Evolutionary conservation across 495 filamentous ascomycete species (phyloP).

Genomic region (Lophium mytilinum): DNA sequence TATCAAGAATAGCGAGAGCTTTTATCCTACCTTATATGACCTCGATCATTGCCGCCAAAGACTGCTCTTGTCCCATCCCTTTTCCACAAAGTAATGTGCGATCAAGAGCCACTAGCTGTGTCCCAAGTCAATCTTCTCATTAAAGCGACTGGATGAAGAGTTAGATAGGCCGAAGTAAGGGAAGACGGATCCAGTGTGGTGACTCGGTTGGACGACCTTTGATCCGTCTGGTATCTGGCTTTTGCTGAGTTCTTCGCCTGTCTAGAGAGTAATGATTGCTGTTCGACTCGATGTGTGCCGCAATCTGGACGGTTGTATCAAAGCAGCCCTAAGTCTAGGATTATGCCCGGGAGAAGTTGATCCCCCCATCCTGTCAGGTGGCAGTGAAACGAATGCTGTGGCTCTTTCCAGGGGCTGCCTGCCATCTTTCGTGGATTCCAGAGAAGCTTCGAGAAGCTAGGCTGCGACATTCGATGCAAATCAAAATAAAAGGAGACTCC

Average conservation of each 20-base stretch:
- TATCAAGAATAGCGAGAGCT: neutral
- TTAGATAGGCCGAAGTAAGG: neutral
- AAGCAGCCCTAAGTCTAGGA: neutral
- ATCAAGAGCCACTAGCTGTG: conserved; percentile 10
- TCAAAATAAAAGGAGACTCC: conserved; percentile 7
- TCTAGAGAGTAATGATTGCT: conserved; percentile 11
- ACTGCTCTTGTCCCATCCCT: conserved; percentile 11
- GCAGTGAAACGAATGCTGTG: conserved; percentile 23
- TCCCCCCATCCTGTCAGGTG: conserved; percentile 14
- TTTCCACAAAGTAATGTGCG: conserved; percentile 15
- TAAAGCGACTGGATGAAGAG: conserved; percentile 6
- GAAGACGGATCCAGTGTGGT: conserved; percentile 4
- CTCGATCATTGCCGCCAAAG: conserved; percentile 10
- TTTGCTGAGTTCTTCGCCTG: conserved; percentile 16
- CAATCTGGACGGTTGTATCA: neutral
- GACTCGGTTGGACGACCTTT: conserved; percentile 20
- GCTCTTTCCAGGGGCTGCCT: conserved; percentile 10
- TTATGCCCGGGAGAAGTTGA: neutral
- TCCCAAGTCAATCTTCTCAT: conserved; percentile 10
- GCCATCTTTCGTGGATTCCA: conserved; percentile 11
- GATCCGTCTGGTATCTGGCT: conserved; percentile 18
- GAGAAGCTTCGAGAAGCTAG: neutral
- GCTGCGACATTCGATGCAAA: conserved; percentile 11
- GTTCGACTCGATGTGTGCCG: conserved; percentile 3
- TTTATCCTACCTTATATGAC: conserved; percentile 1